phyloP scores from a whole-genome alignment of 139 green algal species.

The Deuterostichococcus epilithicus region DNA sequence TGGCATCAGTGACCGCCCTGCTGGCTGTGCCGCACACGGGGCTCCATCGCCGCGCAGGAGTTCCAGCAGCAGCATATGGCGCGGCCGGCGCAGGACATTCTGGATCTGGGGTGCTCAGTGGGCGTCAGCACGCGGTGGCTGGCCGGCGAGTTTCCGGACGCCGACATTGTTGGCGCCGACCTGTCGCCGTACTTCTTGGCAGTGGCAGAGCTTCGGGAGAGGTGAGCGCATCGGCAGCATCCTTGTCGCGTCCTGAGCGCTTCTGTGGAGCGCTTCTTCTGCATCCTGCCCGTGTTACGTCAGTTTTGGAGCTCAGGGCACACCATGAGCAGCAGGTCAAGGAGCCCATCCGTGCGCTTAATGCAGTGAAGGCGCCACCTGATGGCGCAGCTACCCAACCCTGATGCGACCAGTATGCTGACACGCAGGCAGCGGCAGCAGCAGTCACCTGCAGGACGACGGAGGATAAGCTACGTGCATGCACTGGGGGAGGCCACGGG shows the following conservation, averaged over 20 bases:
- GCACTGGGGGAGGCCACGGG: constrained; percentile 53
- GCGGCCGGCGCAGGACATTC: constrained; percentile 22
- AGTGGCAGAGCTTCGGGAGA: constrained; percentile 70
- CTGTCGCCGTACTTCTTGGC: constrained; percentile 84
- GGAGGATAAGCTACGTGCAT: constrained; percentile 67
- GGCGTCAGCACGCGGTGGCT: constrained; percentile 75
- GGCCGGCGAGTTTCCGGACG: constrained; percentile 45
- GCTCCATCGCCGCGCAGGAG: constrained; percentile 15
- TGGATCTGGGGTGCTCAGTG: constrained; percentile 83
- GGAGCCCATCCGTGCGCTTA: no score
- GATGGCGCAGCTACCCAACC: no score
- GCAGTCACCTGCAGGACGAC: background rate
- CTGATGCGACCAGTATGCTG: no score
- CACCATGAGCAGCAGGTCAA: no score
- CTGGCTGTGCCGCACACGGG: background rate
- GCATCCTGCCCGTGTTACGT: no score
- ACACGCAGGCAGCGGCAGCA: background rate
- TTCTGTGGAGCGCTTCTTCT: no score
- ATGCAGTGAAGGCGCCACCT: no score
- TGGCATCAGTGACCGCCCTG: background rate
- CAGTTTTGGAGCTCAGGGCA: no score
- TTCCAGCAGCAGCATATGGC: constrained; percentile 31
- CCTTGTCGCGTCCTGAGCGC: no score
- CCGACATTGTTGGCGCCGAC: constrained; percentile 66
- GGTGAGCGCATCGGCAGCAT: constrained; percentile 8